Base-by-base conservation (phyloP, 2,329 filamentous ascomycete genomes). In the Pyrenophora teres region DNA sequence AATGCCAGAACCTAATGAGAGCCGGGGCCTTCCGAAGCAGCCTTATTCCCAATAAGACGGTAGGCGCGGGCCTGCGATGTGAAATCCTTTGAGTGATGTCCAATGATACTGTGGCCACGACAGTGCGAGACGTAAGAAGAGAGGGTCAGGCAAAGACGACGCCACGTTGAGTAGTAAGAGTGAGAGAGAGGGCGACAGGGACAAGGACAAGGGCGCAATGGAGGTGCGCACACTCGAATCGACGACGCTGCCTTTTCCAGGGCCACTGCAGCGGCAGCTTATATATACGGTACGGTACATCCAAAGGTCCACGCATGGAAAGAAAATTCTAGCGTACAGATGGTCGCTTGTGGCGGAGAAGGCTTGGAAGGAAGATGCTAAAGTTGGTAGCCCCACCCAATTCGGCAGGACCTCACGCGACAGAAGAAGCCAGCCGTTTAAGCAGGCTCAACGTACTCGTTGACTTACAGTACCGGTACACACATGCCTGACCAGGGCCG, bases 291-390 rank as follows among this genome's bases (percentile, higher is more conserved):
- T 13, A 25, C 23, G 23, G 23, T 25, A 30, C 10, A 13, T 30
- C 7, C 27, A 64, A 53, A 55, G 48, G 54, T 33, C 40, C 54
- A 43, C 36, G 33, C 35, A 43, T 30, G 25, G 12, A 27, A 56
- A 57, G 61, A 63, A 57, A 60, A 56, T 62, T 63, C 56, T 62
- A 60, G 54, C 56, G 56, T 58, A 54, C 25, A 52, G 44, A 48
- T 55, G 38, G 56, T 60, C 57, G 57, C 56, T 43, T 63, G 54
- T 50, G 53, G 50, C 47, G 59, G 54, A 52, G 44, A 27, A 27
- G 18, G 23, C 16, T 18, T 42, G 8, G 53, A 49, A 56, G 44
- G 41, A 50, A 38, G 18, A 45, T 52, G 35, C 38, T 50, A 52
- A 53, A 43, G 44, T 41, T 53, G 31, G 44, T 36, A 51, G 56